A percentile compares a stretch with the other conserved stretches of the same genome.
Evolutionary conservation across 73 alveolate genomes (phyloP).

Genomic region (Uronychia binucleata): DNA sequence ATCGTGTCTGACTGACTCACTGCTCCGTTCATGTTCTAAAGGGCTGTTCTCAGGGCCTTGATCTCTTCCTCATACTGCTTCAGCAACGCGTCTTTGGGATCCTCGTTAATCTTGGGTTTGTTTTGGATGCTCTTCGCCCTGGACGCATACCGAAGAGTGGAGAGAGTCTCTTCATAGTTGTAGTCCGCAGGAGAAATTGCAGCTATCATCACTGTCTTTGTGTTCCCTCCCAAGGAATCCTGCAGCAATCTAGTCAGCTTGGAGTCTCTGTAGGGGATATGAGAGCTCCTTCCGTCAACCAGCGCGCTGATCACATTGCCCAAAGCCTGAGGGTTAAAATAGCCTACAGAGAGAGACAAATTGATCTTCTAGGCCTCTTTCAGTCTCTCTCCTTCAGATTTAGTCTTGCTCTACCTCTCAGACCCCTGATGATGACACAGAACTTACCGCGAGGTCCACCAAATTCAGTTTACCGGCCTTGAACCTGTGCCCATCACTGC

Average conservation of each 20-base stretch:
- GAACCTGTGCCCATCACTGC: conserved; percentile 25
- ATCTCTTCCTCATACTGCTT: conserved; percentile 96
- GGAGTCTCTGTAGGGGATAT: conserved; percentile 90
- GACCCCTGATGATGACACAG: too few species aligned
- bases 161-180: conserved; percentile 96
- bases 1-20: conserved; percentile 13
- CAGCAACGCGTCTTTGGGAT: conserved; percentile 98
- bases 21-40: neutral
- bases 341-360: neutral
- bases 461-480: conserved; percentile 75
- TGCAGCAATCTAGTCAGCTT: conserved; percentile 83
- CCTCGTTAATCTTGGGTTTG: conserved; percentile 97
- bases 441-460: conserved; percentile 89
- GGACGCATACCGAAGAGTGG: conserved; percentile 97
- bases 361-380: neutral
- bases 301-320: conserved; percentile 67
- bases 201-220: conserved; percentile 98
- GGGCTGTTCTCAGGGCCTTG: conserved; percentile 50
- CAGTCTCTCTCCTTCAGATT: conserved; percentile 24
- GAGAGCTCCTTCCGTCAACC: conserved; percentile 74
- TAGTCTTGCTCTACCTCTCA: conserved; percentile 75
- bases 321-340: conserved; percentile 20
- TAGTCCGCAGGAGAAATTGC: conserved; percentile 95
- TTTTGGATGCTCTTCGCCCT: conserved; percentile 97
- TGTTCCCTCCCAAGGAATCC: conserved; percentile 99